Evolutionary conservation across 2,329 filamentous ascomycete species (phyloP), one percentile per base, ranked within the genome.

Genomic region (Tolypocladium album): DNA sequence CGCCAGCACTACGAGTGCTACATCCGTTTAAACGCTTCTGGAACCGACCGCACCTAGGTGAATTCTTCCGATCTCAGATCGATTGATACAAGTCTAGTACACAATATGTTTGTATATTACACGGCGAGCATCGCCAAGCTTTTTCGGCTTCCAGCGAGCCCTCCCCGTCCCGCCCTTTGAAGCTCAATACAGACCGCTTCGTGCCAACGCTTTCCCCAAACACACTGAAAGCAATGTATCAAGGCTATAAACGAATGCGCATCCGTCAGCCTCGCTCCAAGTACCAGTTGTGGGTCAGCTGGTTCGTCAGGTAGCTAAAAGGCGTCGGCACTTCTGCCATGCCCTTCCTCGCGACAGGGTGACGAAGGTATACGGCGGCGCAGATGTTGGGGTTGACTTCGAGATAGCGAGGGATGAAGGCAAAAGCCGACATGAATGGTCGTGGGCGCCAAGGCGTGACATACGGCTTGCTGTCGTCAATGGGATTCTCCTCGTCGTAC

Each of bases 311-410:
- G 60, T 83, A 78, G 57, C 78, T 75, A 74, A 92, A 97, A 22
- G 93, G 93, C 31, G 90, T 91, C 1, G 93, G 93, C 62, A 93
- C 88, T 74, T 93, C 94, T 4, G 89, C 87, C 65, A 84, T 69
- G 13, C 92, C 92, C 3, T 88, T 88, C 62, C 92, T 82, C 34
- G 91, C 94, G 52, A 97, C 93, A 0, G 94, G 94, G 78, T 99
- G 93, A 61, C 94, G 84, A 63, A 99, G 78, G 74, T 99, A 99
- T 47, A 99, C 92, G 13, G 94, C 94, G 1, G 92, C 88, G 75
- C 94, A 99, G 68, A 97, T 89, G 70, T 92, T 95, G 74, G 96
- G 94, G 79, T 97, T 97, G 67, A 99, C 94, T 77, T 99, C 95
- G 62, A 99, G 84, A 74, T 97, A 99, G 59, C 89, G 81, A 13